Evolutionary conservation across 139 green algal species (phyloP).

Genomic region (Edaphochlamys debaryana): DNA sequence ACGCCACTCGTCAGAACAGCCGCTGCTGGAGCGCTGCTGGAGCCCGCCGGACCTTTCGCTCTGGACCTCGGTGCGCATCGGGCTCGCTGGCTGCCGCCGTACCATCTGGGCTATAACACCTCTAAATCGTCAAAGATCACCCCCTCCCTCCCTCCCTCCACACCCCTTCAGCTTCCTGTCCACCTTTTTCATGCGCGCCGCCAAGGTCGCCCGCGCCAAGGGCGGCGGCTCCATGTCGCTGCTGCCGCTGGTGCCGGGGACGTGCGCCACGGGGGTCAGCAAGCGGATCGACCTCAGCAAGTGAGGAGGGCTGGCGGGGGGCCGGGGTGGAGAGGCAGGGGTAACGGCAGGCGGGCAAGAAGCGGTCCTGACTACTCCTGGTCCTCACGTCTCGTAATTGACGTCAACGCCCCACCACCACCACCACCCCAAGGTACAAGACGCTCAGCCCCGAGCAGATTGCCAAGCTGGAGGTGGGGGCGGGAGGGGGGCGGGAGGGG

Average conservation of each 20-base stretch:
- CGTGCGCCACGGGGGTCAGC: slow-evolving; percentile 66
- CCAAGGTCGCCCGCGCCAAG: slow-evolving; percentile 75
- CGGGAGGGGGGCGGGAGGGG: background rate
- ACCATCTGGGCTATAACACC: no score
- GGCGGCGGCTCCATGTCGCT: slow-evolving; percentile 81
- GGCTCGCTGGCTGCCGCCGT: no score
- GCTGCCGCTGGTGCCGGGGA: slow-evolving; percentile 78
- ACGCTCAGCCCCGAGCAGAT: slow-evolving; percentile 79
- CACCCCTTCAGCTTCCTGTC: slow-evolving; percentile 35
- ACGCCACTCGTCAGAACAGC: no score
- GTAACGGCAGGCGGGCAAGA: no score
- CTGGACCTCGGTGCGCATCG: no score
- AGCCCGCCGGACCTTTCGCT: no score
- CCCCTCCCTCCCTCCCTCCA: background rate
- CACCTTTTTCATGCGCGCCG: slow-evolving; percentile 83
- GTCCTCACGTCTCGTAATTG: no score
- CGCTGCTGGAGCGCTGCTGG: no score
- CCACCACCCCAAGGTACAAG: slow-evolving; percentile 71
- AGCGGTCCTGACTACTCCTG: no score
- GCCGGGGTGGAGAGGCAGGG: background rate
- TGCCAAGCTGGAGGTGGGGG: slow-evolving; percentile 70
- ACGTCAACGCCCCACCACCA: no score
- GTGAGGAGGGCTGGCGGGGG: background rate
- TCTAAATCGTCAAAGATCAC: no score
- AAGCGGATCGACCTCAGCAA: slow-evolving; percentile 65